Base-by-base conservation (phyloP, 2,329 filamentous ascomycete species). In the Taxawa tesnikishii region DNA sequence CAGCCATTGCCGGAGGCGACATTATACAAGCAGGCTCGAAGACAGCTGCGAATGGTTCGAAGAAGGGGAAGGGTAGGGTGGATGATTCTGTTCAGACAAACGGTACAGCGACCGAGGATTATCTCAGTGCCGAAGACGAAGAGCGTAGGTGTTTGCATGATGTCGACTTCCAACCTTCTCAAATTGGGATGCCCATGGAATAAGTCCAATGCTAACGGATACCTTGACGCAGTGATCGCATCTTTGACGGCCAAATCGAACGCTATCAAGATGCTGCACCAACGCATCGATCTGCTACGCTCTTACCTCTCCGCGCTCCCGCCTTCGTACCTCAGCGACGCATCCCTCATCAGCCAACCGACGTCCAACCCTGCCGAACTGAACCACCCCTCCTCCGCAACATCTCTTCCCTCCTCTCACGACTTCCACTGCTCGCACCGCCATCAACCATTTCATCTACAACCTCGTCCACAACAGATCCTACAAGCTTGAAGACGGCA, bases 261-360 rank as follows among this genome's bases (percentile, higher is more conserved):
- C 56, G 87, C 90, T 15, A 79, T 94, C 49, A 88, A 85, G 59
- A 94, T 94, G 76, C 73, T 98, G 16, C 78, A 88, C 54, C 40
- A 67, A 53, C 51, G 68, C 55, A 50, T 71, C 41, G 47, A 64
- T 44, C 60, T 75, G 50, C 51, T 75, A 48, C 56, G 73, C 40
- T 35, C 68, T 53, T 96, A 94, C 52, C 73, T 98, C 28, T 65
- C 78, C 40, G 70, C 69, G 10, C 68, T 90, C 2, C 79, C 81
- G 1, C 66, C 73, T 6, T 76, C 75, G 14, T 75, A 76, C 47
- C 60, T 76, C 21, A 68, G 65, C 5, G 65, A 67, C 29, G 43
- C 63, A 25, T 47, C 50, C 15, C 51, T 55, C 5, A 46, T 51
- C 34, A 43, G 37, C 29, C 46, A 40, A 30, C 52, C 43, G 24